Evolutionary conservation across 768 basidiomycete genomes (phyloP), one percentile per base, ranked within the genome.

Genomic region (Lactifluus rugatus): DNA sequence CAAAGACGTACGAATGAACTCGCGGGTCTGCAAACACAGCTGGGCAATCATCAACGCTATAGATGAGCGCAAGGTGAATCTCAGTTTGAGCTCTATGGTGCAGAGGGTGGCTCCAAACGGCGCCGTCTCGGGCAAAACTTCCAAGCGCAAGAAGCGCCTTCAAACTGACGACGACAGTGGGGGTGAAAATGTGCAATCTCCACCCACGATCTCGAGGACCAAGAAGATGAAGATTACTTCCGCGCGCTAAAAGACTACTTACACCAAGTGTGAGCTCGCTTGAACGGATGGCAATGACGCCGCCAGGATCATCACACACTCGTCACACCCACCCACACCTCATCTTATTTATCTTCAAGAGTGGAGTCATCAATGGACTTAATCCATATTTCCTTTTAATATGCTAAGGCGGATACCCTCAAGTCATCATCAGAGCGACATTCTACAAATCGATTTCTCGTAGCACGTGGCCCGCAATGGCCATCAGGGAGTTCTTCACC

Each of bases 1-100:
- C 68, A 73, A 70, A 26, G 89, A 90, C 66, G 73, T 92, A 51
- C 81, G 86, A 37, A 75, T 81, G 60, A 89, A 89, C 64, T 70
- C 67, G 2, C 66, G 67, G 2, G 79, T 87, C 10, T 76, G 78
- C 54, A 78, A 73, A 50, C 74, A 75, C 13, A 68, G 89, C 57
- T 87, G 87, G 86, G 65, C 65, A 5, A 75, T 79, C 62, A 75
- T 88, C 62, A 70, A 77, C 13, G 64, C 65, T 19, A 56, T 73
- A 34, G 66, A 75, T 19, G 69, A 69, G n/a, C 52, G 62, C 48
- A 49, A 60, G 37, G 64, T 67, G 42, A 62, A 65, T 25, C 49
- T 57, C 25, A 60, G 59, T 16, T 52, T 60, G n/a, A 51, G 44
- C 23, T 51, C 53, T 28, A 51, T 58, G 32, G 21, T 47, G 17